Evolutionary conservation across 345 rosid species (phyloP).

Genomic region (Rhodamnia argentea): DNA sequence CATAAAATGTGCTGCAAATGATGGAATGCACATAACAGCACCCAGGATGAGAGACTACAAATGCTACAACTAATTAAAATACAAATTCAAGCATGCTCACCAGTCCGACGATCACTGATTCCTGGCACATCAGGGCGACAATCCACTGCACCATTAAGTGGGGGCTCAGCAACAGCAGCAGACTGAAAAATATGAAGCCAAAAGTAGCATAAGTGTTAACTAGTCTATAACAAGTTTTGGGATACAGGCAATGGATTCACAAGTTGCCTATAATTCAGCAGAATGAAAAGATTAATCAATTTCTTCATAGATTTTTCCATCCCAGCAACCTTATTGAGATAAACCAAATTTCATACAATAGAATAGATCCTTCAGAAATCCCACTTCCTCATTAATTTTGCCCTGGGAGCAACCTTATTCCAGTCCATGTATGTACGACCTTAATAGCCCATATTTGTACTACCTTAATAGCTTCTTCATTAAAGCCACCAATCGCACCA

Average conservation of each 20-base stretch:
- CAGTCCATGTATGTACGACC: not conserved
- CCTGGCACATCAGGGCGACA: constrained; percentile 44
- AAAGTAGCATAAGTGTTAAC: not conserved
- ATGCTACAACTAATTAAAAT: not conserved
- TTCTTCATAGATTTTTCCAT: not conserved
- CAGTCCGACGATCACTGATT: constrained; percentile 51
- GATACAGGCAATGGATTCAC: not conserved
- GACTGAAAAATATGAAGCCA: constrained; percentile 12
- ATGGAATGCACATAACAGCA: not conserved
- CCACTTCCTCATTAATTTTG: not conserved
- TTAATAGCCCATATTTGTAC: not conserved
- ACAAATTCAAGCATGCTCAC: constrained; percentile 22
- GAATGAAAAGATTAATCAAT: not conserved
- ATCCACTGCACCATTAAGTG: constrained; percentile 11
- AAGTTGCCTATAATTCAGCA: not conserved
- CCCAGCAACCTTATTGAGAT: not conserved
- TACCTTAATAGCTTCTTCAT: not conserved
- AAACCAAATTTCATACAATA: not conserved
- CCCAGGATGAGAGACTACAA: not conserved
- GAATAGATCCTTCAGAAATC: not conserved
- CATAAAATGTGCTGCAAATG: not conserved
- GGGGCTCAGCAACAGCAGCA: constrained; percentile 24
- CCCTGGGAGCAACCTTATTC: not conserved
- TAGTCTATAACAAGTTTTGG: not conserved
- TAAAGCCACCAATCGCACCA: not conserved